These are phyloP conservation scores for Calocybe gangraenosa DNA, from an alignment of 768 basidiomycete genomes.

Conservation along the genomic window DNA sequence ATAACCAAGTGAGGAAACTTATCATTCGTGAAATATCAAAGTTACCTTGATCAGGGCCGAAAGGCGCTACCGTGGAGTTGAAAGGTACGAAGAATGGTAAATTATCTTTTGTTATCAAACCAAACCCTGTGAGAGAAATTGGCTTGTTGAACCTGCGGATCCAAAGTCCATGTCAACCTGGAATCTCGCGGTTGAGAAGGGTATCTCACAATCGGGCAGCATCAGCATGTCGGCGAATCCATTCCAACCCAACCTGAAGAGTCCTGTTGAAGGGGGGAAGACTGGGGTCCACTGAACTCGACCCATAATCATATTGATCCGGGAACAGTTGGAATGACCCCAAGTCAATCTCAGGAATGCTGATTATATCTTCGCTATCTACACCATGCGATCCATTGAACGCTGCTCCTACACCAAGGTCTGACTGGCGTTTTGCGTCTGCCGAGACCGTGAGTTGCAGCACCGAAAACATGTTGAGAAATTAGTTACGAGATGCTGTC, in stretches of 20 bases:
- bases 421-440: conserved; percentile 47
- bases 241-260: conserved; percentile 45
- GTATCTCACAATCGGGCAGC: conserved; percentile 33
- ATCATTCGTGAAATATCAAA: conserved; percentile 2
- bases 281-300: conserved; percentile 39
- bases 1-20: neutral
- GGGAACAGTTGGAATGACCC: conserved; percentile 64
- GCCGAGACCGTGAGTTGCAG: neutral
- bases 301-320: conserved; percentile 52
- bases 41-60: conserved; percentile 27
- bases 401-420: conserved; percentile 38
- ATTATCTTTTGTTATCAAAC: conserved; percentile 57
- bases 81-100: conserved; percentile 57
- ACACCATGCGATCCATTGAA: conserved; percentile 65
- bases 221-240: conserved; percentile 50
- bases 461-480: neutral
- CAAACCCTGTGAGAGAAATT: conserved; percentile 48
- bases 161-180: neutral
- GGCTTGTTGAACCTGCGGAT: conserved; percentile 50
- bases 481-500: conserved; percentile 45
- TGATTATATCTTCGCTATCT: conserved; percentile 61
- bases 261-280: conserved; percentile 49
- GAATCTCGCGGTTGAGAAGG: neutral
- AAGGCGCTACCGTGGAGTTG: conserved; percentile 44
- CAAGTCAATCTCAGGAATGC: conserved; percentile 54